Conservation (phyloP, 106 monocot genomes). For the Dendrobium nobile region DNA sequence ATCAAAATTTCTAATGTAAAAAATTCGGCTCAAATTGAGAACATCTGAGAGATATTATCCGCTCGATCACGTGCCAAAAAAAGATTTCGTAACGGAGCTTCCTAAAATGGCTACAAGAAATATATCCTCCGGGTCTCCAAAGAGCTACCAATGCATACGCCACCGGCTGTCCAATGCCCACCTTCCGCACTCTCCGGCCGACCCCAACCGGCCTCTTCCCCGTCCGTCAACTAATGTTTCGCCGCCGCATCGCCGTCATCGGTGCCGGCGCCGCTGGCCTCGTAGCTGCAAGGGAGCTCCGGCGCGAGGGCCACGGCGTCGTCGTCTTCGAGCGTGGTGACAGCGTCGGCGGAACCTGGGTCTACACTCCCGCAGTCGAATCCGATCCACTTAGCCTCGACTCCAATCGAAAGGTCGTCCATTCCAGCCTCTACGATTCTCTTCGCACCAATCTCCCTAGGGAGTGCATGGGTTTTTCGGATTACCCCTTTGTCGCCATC, state of each 20-base stretch:
- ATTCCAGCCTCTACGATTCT: constrained; percentile 78
- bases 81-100: too few species aligned
- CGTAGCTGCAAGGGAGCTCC: constrained; percentile 78
- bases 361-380: constrained; percentile 55
- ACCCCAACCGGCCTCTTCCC: background rate
- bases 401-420: constrained; percentile 34
- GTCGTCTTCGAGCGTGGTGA: constrained; percentile 73
- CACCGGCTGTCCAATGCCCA: background rate
- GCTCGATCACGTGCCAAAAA: too few species aligned
- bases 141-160: background rate
- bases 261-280: constrained; percentile 91
- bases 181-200: background rate
- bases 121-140: too few species aligned
- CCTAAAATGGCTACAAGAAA: too few species aligned
- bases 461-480: constrained; percentile 85
- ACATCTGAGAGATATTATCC: too few species aligned
- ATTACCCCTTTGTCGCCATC: constrained; percentile 65
- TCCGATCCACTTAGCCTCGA: constrained; percentile 58
- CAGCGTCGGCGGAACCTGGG: constrained; percentile 76
- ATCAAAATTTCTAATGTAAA: too few species aligned
- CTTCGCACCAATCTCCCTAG: constrained; percentile 90
- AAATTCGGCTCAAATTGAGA: too few species aligned
- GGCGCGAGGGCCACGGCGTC: constrained; percentile 55
- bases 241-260: constrained; percentile 69
- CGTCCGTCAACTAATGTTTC: background rate